These are phyloP conservation scores for Cystofilobasidium bisporidii DNA, from an alignment of 768 basidiomycete species.

Conservation along the genomic window DNA sequence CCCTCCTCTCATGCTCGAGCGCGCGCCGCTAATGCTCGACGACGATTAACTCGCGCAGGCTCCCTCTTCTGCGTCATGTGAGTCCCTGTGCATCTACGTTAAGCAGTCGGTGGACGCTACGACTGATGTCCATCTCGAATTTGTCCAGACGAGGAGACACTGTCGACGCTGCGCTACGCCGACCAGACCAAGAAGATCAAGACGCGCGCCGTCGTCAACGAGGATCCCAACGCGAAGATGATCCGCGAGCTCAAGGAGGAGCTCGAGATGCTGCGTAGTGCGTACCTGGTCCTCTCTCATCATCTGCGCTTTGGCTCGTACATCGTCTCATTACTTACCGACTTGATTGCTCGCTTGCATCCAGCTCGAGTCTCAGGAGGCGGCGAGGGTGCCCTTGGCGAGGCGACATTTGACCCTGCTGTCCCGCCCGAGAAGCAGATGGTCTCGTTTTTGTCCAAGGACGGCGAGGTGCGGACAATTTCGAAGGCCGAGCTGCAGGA, in stretches of 20 bases:
- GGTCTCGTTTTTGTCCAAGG: slow-evolving; percentile 85
- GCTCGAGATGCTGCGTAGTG: slow-evolving; percentile 49
- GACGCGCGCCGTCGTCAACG: slow-evolving; percentile 98
- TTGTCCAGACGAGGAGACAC: slow-evolving; percentile 19
- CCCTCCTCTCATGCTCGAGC: no score
- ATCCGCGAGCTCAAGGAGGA: slow-evolving; percentile 99
- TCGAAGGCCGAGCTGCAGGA: slow-evolving; percentile 96
- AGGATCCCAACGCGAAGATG: slow-evolving; percentile 98
- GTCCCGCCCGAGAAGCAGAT: slow-evolving; percentile 91
- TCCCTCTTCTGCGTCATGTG: slow-evolving; percentile 24
- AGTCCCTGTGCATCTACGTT: neutral
- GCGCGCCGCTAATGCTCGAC: no score
- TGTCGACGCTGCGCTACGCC: slow-evolving; percentile 83
- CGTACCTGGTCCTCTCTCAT: neutral
- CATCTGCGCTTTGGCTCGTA: neutral
- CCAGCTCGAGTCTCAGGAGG: slow-evolving; percentile 67
- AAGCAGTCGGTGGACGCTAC: neutral
- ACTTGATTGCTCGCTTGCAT: neutral
- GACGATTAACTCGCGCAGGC: neutral
- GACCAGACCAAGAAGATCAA: slow-evolving; percentile 99
- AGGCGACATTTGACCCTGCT: slow-evolving; percentile 57
- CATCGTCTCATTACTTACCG: no score
- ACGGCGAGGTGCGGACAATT: slow-evolving; percentile 87
- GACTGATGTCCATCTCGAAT: neutral
- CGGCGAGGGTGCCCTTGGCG: slow-evolving; percentile 45